Conservation (phyloP, 306 rosid species). For the Quercus parvula region DNA sequence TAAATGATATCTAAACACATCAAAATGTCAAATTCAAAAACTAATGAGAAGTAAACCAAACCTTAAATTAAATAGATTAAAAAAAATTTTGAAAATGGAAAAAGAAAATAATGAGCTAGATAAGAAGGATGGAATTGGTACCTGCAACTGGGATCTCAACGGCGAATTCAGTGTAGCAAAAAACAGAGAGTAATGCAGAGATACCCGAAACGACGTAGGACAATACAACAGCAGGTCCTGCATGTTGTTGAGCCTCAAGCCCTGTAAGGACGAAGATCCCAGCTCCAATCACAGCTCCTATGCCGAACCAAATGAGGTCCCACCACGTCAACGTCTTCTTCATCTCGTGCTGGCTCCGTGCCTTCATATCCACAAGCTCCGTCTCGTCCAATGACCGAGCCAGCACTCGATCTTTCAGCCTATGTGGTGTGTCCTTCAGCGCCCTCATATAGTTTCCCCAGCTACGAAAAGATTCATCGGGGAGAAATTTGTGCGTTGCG, state of each 20-base stretch:
- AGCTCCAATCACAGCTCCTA: constrained; percentile 85
- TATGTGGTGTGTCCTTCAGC: constrained; percentile 41
- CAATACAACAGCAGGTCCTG: constrained; percentile 77
- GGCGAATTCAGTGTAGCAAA: constrained; percentile 91
- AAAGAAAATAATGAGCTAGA: not conserved
- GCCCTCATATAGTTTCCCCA: constrained; percentile 53
- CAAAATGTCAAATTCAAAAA: too few species aligned
- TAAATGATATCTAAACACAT: too few species aligned
- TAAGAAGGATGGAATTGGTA: not conserved
- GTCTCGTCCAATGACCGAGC: constrained; percentile 49
- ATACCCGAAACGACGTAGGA: constrained; percentile 71
- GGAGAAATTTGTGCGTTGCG: constrained; percentile 56
- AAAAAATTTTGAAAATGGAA: too few species aligned
- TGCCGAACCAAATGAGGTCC: constrained; percentile 88
- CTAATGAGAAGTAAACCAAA: too few species aligned
- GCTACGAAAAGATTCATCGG: constrained; percentile 74
- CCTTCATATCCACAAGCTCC: constrained; percentile 66
- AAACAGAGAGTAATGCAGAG: constrained; percentile 89
- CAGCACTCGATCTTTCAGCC: constrained; percentile 50
- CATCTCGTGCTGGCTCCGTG: constrained; percentile 66
- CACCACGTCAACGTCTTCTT: constrained; percentile 89
- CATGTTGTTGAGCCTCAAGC: constrained; percentile 36
- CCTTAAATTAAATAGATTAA: too few species aligned
- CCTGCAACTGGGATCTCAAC: constrained; percentile 91
- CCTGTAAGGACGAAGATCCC: constrained; percentile 88